Evolutionary conservation across 495 filamentous ascomycete species (phyloP), one percentile per base, ranked within the genome.

Genomic region (Melanomma pulvis-pyrius): DNA sequence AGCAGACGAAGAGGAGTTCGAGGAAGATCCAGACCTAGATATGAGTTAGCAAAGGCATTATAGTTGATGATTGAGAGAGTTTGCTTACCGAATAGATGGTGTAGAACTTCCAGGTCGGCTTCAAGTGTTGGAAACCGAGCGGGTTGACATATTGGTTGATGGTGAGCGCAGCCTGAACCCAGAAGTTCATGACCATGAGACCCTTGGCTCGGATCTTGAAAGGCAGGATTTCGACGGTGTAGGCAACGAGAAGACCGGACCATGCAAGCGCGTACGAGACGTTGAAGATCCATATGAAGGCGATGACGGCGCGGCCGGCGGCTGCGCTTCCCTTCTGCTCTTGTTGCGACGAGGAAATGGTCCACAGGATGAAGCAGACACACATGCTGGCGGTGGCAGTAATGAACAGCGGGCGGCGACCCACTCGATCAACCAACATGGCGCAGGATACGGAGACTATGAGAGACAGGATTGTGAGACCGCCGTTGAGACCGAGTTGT

Each of bases 191-290:
- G 55, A 86, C 78, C 74, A 88, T 86, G 78, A 89, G 84, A 46
- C 87, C 87, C 79, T 90, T 92, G 46, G 87, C 86, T 19, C 87
- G 83, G 61, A 90, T 79, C 49, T 83, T 82, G 77, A 87, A 92
- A 0, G 87, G 87, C 13, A 88, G 77, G 34, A 90, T 84, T 77
- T 90, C 88, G 28, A 87, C 66, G n/a, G 71, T 62, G 59, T 78
- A 77, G 29, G 86, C 84, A 52, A 88, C 82, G 30, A 89, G 78
- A 57, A 90, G 76, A 48, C 86, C 69, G 46, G 74, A 68, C 69
- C 72, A 75, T 15, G 76, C 73, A 49, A 74, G 59, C 0, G 67
- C 65, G 50, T 74, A 69, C 22, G 72, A 26, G 41, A 67, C 52
- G 48, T 55, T 69, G 68, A 74, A 75, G 54, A 75, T 59, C 64